Conservation (phyloP, 371 early-diverging fungal species). For the Mucor indicus region DNA sequence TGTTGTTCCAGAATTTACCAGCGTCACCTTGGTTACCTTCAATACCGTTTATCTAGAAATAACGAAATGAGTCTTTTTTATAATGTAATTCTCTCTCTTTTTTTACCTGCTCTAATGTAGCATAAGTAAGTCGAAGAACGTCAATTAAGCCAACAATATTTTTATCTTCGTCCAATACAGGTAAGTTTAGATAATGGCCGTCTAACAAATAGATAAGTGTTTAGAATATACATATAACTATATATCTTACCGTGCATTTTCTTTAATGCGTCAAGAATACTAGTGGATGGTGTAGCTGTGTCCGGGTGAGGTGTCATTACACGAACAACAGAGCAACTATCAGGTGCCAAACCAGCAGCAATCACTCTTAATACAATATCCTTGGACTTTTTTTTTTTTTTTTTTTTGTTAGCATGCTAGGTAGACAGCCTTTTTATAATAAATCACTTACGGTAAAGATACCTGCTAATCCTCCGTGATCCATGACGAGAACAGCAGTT, state of each 20-base stretch:
- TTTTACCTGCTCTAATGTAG: slow-evolving; percentile 73
- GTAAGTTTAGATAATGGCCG: slow-evolving; percentile 94
- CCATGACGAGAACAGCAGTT: slow-evolving; percentile 91
- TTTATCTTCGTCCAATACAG: slow-evolving; percentile 80
- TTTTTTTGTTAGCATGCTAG: no score
- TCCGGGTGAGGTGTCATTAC: slow-evolving; percentile 99
- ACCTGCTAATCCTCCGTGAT: slow-evolving; percentile 82
- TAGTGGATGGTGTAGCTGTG: slow-evolving; percentile 77
- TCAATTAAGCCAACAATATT: slow-evolving; percentile 91
- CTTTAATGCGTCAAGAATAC: slow-evolving; percentile 91
- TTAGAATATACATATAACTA: no score
- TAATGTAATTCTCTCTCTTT: not conserved
- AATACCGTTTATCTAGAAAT: slow-evolving; percentile 27
- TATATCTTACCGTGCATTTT: slow-evolving; percentile 83
- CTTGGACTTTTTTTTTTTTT: slow-evolving; percentile 56
- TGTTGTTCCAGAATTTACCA: slow-evolving; percentile 50
- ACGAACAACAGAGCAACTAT: slow-evolving; percentile 88
- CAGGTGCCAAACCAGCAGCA: slow-evolving; percentile 90
- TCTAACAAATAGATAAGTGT: slow-evolving; percentile 50
- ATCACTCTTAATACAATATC: slow-evolving; percentile 96
- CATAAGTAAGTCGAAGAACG: slow-evolving; percentile 88
- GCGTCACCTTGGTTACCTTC: slow-evolving; percentile 44
- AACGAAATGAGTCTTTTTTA: not conserved
- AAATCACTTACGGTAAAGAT: slow-evolving; percentile 95
- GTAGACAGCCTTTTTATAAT: no score